These are phyloP conservation scores for Fagopyrum homotropicum DNA, from an alignment of 148 eudicot genomes.

Conservation along the genomic window DNA sequence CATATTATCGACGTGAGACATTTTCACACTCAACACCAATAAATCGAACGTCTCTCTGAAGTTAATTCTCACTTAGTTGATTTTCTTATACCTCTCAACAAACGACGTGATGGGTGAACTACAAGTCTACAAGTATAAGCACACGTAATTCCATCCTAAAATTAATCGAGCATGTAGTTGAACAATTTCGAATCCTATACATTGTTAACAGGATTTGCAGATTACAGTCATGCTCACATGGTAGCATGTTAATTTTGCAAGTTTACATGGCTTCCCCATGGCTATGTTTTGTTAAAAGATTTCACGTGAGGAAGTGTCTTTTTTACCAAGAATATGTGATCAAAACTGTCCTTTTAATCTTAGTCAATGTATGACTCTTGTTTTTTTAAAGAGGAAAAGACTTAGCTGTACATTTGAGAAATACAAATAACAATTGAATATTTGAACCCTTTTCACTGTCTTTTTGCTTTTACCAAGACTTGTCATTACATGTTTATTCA, in stretches of 20 bases:
- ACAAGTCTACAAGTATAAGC: too few relatives aligned
- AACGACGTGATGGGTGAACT: too few relatives aligned
- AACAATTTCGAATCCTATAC: too few relatives aligned
- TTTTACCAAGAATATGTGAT: slow-evolving; percentile 22
- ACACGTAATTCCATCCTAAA: too few relatives aligned
- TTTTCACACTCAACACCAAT: too few relatives aligned
- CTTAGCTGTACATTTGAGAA: background rate
- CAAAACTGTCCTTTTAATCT: slow-evolving; percentile 29
- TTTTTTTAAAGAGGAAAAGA: background rate
- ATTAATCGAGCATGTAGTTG: too few relatives aligned
- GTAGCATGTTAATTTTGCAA: slow-evolving; percentile 16
- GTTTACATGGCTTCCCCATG: slow-evolving; percentile 20
- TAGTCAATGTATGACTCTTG: slow-evolving; percentile 29
- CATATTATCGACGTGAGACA: too few relatives aligned
- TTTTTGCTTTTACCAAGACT: slow-evolving; percentile 11
- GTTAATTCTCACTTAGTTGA: too few relatives aligned
- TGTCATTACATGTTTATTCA: slow-evolving; percentile 6
- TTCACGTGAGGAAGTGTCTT: slow-evolving; percentile 33
- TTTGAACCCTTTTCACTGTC: slow-evolving; percentile 9
- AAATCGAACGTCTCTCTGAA: too few relatives aligned
- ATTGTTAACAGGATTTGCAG: background rate
- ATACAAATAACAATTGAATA: background rate
- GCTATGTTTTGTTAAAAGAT: slow-evolving; percentile 21
- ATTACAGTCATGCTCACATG: slow-evolving; percentile 6
- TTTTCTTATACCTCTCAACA: too few relatives aligned